These are phyloP conservation scores for Blechomonas ayalai DNA, from an alignment of 208 protist species.

Conservation along the genomic window DNA sequence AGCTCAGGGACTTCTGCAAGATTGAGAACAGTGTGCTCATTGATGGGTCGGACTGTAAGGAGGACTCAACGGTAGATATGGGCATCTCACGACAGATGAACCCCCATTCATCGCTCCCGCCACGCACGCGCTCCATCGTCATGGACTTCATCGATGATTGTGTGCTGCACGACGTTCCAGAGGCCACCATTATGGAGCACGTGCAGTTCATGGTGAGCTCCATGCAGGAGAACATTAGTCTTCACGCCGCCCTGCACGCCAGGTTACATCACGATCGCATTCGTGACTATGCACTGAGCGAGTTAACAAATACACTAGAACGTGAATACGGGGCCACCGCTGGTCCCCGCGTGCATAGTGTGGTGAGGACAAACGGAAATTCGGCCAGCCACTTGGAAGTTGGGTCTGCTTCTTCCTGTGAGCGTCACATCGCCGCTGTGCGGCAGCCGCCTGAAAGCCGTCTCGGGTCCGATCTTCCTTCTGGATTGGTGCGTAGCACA, in stretches of 20 bases:
- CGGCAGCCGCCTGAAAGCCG: no score
- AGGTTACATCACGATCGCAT: slow-evolving; percentile 47
- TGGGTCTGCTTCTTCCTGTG: not conserved
- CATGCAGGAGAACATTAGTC: slow-evolving; percentile 55
- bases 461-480: no score
- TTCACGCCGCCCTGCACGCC: slow-evolving; percentile 51
- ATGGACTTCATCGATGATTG: slow-evolving; percentile 74
- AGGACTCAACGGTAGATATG: no score
- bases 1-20: no score
- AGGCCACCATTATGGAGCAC: slow-evolving; percentile 60
- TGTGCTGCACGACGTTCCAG: slow-evolving; percentile 38
- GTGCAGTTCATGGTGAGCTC: slow-evolving; percentile 70
- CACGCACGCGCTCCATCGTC: slow-evolving; percentile 28
- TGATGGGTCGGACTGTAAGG: no score
- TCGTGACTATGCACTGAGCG: slow-evolving; percentile 41
- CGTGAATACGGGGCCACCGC: slow-evolving; percentile 26
- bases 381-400: slow-evolving; percentile 1
- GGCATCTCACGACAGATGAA: no score
- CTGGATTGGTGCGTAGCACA: no score
- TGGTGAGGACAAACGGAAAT: no score
- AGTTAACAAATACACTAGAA: slow-evolving; percentile 42
- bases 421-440: not conserved
- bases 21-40: no score
- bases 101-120: no score
- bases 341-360: no score